Evolutionary conservation across 768 basidiomycete genomes (phyloP).

Genomic region (Lentinula sp.): DNA sequence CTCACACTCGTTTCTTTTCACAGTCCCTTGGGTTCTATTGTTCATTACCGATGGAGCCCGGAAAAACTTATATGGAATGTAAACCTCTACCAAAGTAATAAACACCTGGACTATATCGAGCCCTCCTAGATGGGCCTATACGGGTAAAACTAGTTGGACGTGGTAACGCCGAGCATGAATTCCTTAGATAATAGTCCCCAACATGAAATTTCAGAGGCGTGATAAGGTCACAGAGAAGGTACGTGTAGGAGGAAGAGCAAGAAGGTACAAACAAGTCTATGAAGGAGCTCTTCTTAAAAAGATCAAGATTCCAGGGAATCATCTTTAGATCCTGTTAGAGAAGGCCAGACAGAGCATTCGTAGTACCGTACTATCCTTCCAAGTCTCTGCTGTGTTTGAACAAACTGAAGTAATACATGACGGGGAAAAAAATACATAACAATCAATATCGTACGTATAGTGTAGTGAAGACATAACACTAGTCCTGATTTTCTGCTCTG

Average conservation of each 20-base stretch:
- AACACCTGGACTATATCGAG: background rate
- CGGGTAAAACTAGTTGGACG: background rate
- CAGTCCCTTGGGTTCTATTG: conserved; percentile 67
- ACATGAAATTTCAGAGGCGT: background rate
- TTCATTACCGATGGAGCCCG: conserved; percentile 59
- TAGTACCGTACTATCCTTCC: too few species aligned
- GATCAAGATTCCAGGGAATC: too few species aligned
- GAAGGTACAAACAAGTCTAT: background rate
- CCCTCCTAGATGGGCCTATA: background rate
- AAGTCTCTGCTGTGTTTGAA: too few species aligned
- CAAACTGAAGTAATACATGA: too few species aligned
- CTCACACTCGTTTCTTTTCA: background rate
- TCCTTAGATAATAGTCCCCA: background rate
- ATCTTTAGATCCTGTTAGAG: too few species aligned
- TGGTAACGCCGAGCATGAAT: background rate
- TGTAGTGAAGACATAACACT: background rate
- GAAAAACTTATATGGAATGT: conserved; percentile 63
- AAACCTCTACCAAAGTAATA: conserved; percentile 27
- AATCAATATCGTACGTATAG: background rate
- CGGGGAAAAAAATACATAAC: too few species aligned
- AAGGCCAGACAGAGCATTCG: too few species aligned
- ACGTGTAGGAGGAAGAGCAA: background rate
- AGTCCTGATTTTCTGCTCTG: background rate
- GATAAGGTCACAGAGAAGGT: background rate
- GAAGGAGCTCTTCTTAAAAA: background rate